These are phyloP conservation scores for Tilletia caries DNA, from an alignment of 1,284 basidiomycete species.

Conservation along the genomic window DNA sequence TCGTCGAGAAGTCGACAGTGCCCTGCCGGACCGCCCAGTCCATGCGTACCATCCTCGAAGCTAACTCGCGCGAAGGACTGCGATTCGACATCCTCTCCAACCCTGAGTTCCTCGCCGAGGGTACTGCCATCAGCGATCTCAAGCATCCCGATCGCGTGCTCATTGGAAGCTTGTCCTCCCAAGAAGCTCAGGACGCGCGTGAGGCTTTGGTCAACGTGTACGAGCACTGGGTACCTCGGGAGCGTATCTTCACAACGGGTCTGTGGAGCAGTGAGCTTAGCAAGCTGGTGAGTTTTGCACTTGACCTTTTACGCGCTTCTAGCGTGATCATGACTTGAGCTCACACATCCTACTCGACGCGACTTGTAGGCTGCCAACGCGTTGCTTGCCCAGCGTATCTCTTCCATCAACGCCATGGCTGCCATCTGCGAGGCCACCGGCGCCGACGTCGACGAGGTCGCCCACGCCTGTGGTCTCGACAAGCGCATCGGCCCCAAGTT, in stretches of 20 bases:
- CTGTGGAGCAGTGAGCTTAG: conserved; percentile 98
- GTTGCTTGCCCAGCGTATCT: conserved; percentile 92
- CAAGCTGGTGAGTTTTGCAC: conserved; percentile 65
- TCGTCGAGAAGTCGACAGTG: conserved; percentile 98
- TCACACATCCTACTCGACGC: too few relatives aligned
- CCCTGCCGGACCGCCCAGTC: conserved; percentile 97
- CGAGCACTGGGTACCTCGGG: conserved; percentile 87
- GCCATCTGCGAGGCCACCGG: conserved; percentile 99
- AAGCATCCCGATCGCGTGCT: conserved; percentile 88
- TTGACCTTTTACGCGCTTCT: too few relatives aligned
- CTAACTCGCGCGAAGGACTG: conserved; percentile 86
- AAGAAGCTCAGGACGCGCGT: conserved; percentile 78
- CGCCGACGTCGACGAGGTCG: conserved; percentile 96
- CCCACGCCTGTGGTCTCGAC: conserved; percentile 89
- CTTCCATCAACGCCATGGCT: conserved; percentile 93
- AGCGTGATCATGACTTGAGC: too few relatives aligned
- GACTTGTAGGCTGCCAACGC: conserved; percentile 78
- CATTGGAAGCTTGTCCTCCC: conserved; percentile 87
- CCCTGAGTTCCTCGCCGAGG: conserved; percentile 97
- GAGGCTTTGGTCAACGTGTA: conserved; percentile 75
- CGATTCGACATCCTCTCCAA: conserved; percentile 98
- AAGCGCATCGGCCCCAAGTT: conserved; percentile 91
- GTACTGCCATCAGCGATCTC: conserved; percentile 88
- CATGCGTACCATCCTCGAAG: conserved; percentile 97
- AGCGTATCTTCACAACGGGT: conserved; percentile 86